phyloP scores from a whole-genome alignment of 1,284 basidiomycete species.

The Cryptococcus sp. region DNA sequence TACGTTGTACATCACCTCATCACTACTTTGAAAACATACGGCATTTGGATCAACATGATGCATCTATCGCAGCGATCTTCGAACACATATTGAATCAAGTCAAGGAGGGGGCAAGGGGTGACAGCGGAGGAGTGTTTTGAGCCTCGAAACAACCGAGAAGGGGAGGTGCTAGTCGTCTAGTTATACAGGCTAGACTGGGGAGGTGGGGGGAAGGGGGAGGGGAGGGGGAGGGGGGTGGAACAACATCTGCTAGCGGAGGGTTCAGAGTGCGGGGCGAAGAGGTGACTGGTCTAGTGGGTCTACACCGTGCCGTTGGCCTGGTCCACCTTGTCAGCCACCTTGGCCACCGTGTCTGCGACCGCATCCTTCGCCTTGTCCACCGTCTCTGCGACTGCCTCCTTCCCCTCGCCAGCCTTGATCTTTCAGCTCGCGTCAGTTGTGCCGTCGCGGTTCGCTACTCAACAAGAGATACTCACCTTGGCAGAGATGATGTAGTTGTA shows the following conservation, averaged over 20 bases:
- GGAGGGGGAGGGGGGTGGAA: not conserved
- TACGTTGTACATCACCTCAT: not conserved
- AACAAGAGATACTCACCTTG: conserved; percentile 26
- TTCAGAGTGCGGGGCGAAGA: no score
- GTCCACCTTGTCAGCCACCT: conserved; percentile 8
- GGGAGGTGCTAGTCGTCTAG: not conserved
- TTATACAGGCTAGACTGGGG: not conserved
- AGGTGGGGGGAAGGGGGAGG: not conserved
- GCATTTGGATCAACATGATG: no score
- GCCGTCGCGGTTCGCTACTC: not conserved
- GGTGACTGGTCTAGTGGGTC: not conserved
- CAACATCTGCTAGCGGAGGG: no score
- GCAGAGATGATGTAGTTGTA: conserved; percentile 45
- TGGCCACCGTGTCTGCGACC: not conserved
- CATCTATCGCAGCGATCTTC: no score
- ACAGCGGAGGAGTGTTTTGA: no score
- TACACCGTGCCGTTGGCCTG: conserved; percentile 20
- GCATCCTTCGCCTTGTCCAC: not conserved
- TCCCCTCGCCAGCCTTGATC: conserved; percentile 30
- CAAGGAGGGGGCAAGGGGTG: no score
- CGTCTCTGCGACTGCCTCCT: conserved; percentile 7
- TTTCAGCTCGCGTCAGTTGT: not conserved
- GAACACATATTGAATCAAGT: no score
- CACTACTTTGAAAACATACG: not conserved
- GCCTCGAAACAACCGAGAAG: no score